A percentile compares a stretch with the other conserved stretches of the same genome.
Conservation (phyloP, 2,329 filamentous ascomycete genomes). For the Cytospora mali region DNA sequence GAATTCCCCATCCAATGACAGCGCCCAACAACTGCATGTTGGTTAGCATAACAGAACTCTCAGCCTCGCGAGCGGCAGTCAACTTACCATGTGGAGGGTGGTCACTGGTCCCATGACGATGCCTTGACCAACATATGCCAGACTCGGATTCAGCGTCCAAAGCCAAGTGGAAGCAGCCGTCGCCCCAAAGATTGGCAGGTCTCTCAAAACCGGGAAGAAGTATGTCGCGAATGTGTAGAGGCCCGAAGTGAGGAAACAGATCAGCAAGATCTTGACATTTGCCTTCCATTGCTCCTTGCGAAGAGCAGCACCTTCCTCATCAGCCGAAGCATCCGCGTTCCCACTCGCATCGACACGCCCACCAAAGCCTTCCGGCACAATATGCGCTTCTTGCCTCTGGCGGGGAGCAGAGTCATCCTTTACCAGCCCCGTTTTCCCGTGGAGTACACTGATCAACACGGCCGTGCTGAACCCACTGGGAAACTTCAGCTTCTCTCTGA, state of each 20-base stretch:
- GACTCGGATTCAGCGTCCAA: slow-evolving; percentile 94
- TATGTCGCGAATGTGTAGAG: slow-evolving; percentile 81
- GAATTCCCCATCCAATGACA: slow-evolving; percentile 82
- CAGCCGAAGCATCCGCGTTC: slow-evolving; percentile 23
- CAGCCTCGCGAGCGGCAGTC: too few species aligned
- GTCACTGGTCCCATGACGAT: slow-evolving; percentile 98
- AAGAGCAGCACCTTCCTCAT: slow-evolving; percentile 36
- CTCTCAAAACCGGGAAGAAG: slow-evolving; percentile 82
- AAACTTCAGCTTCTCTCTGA: slow-evolving; percentile 89
- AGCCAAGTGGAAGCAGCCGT: slow-evolving; percentile 79
- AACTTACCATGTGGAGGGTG: slow-evolving; percentile 77
- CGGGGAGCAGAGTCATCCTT: slow-evolving; percentile 33
- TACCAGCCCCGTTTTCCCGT: slow-evolving; percentile 56
- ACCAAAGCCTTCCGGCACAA: slow-evolving; percentile 7
- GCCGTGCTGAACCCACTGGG: slow-evolving; percentile 95
- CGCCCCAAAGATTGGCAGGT: slow-evolving; percentile 83
- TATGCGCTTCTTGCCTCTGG: slow-evolving; percentile 34
- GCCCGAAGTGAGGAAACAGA: slow-evolving; percentile 62
- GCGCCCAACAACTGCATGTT: slow-evolving; percentile 67
- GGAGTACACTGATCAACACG: slow-evolving; percentile 86
- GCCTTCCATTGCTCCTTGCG: slow-evolving; percentile 43
- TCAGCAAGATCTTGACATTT: slow-evolving; percentile 57
- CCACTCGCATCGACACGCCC: slow-evolving; percentile 18
- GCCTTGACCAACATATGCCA: slow-evolving; percentile 96
- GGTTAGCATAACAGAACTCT: background rate